A percentile compares a stretch with the other conserved stretches of the same genome.
phyloP scores from a whole-genome alignment of 345 rosid genomes.

The Triadica sebifera region DNA sequence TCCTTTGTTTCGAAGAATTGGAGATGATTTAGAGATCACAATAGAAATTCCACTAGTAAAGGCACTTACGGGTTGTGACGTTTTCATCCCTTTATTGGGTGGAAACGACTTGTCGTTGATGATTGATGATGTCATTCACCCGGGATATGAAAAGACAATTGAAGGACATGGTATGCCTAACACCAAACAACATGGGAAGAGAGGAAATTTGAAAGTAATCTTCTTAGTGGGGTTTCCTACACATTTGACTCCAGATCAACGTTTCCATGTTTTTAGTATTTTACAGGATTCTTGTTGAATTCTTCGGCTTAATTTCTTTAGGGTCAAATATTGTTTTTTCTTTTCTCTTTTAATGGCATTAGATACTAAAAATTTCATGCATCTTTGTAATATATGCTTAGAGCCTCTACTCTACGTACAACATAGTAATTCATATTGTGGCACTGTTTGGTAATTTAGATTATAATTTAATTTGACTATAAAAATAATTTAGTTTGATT shows the following conservation, averaged over 20 bases:
- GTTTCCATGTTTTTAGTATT: slow-evolving; percentile 39
- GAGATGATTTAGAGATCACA: slow-evolving; percentile 58
- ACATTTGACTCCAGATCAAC: slow-evolving; percentile 48
- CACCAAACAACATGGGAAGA: slow-evolving; percentile 44
- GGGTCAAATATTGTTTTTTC: not conserved
- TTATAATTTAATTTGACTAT: no score
- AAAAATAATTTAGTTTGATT: no score
- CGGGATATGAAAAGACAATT: slow-evolving; percentile 48
- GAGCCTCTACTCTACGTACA: not conserved
- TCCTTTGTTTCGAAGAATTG: slow-evolving; percentile 50
- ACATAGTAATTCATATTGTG: not conserved
- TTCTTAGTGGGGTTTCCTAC: slow-evolving; percentile 40
- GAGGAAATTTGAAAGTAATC: slow-evolving; percentile 37
- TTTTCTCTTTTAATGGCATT: not conserved
- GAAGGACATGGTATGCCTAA: slow-evolving; percentile 70
- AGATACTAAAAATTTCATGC: not conserved
- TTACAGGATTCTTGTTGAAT: slow-evolving; percentile 45
- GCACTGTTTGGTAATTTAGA: no score
- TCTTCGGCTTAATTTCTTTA: no score
- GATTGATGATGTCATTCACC: slow-evolving; percentile 51
- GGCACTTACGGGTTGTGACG: slow-evolving; percentile 60
- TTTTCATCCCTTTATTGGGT: slow-evolving; percentile 56
- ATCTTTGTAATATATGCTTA: slow-evolving; percentile 10
- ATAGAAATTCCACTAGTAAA: slow-evolving; percentile 57
- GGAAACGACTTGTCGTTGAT: slow-evolving; percentile 40